Conservation (phyloP, 1,139 yeast genomes). For the Scheffersomyces stambukii region DNA sequence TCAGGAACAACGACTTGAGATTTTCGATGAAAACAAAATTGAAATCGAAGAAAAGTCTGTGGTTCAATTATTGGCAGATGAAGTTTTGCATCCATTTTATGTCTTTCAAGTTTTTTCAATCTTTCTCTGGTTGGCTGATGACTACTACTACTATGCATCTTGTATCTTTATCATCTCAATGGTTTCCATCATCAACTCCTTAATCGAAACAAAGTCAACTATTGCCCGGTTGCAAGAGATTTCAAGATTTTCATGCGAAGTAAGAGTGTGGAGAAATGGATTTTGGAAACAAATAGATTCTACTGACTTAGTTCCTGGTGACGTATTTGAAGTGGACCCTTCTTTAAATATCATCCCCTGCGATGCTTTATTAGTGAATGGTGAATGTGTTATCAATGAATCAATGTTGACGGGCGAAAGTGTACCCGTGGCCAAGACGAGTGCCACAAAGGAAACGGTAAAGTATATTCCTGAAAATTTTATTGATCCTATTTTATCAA, state of each 20-base stretch:
- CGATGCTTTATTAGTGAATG: slow-evolving; percentile 80
- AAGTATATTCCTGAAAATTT: slow-evolving; percentile 51
- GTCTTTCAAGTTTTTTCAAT: slow-evolving; percentile 91
- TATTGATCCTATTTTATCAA: slow-evolving; percentile 64
- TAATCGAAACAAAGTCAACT: slow-evolving; percentile 78
- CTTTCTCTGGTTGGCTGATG: slow-evolving; percentile 85
- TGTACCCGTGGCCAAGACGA: slow-evolving; percentile 83
- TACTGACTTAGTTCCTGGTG: slow-evolving; percentile 92
- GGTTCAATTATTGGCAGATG: slow-evolving; percentile 67
- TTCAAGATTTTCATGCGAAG: slow-evolving; percentile 70
- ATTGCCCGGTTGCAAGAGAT: slow-evolving; percentile 68
- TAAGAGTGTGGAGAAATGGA: slow-evolving; percentile 87
- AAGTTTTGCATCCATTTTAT: slow-evolving; percentile 91
- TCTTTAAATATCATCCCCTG: slow-evolving; percentile 72
- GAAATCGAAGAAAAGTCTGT: slow-evolving; percentile 73
- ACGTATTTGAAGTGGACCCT: slow-evolving; percentile 89
- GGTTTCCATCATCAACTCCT: slow-evolving; percentile 71
- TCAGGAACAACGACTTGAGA: slow-evolving; percentile 63
- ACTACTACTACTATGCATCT: slow-evolving; percentile 87
- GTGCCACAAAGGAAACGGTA: slow-evolving; percentile 63
- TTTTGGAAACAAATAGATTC: slow-evolving; percentile 87
- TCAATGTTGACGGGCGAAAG: slow-evolving; percentile 98
- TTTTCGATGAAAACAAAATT: slow-evolving; percentile 75
- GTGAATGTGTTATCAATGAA: slow-evolving; percentile 92
- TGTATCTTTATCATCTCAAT: slow-evolving; percentile 87